These are phyloP conservation scores for Anisodus tanguticus DNA, from an alignment of 257 asterid genomes.

Conservation along the genomic window DNA sequence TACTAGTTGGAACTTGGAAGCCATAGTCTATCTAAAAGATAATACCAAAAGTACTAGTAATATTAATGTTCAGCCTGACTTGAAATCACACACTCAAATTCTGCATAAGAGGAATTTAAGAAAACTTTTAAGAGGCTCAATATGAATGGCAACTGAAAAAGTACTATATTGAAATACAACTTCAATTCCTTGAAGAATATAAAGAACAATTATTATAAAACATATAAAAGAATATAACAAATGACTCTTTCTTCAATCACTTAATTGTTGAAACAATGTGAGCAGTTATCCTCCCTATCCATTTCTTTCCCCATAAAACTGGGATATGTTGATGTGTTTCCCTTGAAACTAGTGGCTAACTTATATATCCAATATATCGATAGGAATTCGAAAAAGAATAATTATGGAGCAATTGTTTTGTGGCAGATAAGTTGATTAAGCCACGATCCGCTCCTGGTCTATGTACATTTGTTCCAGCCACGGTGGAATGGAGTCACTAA, in stretches of 20 bases:
- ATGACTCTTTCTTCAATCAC: constrained; percentile 18
- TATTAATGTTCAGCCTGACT: background rate
- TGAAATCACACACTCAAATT: background rate
- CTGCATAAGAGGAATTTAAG: background rate
- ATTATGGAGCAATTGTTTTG: background rate
- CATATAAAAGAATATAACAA: constrained; percentile 25
- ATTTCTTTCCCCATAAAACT: constrained; percentile 3
- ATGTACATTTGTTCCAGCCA: constrained; percentile 89
- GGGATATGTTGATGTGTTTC: constrained; percentile 12
- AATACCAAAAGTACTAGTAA: background rate
- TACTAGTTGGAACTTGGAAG: background rate
- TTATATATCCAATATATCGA: constrained; percentile 19
- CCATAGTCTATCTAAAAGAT: background rate
- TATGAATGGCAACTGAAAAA: background rate
- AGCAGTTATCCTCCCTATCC: constrained; percentile 28
- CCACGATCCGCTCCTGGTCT: constrained; percentile 89
- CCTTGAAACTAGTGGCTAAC: constrained; percentile 24
- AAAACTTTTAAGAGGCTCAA: background rate
- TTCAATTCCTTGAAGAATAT: background rate
- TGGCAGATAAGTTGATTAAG: constrained; percentile 33
- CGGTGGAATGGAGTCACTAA: constrained; percentile 48
- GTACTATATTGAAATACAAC: constrained; percentile 20
- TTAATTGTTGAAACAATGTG: constrained; percentile 32
- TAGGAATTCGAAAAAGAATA: constrained; percentile 29
- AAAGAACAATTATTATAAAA: constrained; percentile 19